Base-by-base conservation (phyloP, 805 yeast species). In the Suhomyces xylopsoci region DNA sequence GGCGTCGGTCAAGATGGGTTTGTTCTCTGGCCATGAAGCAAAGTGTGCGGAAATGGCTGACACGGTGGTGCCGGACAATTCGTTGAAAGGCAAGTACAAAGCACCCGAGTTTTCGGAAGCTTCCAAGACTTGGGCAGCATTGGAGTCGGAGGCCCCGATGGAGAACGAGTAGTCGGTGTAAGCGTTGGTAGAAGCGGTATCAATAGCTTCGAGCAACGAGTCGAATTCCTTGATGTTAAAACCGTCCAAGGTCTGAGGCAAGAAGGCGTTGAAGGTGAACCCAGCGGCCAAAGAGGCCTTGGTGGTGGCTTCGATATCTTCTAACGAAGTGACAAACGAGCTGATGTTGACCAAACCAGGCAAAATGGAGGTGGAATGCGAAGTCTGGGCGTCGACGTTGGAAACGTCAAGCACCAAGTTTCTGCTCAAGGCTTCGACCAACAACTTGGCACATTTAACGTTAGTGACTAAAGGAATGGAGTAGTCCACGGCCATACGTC, bases 401-500 rank as follows among this genome's bases (percentile, higher is more conserved):
- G 87, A 67, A 50, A 88, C 90, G 20, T 86, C 88, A 60, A 91
- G 76, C n/a, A 77, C 56, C 58, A 78, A 74, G 64, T 84, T 76
- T 77, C 94, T 81, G 40, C 93, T 81, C 59, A 91, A 71, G n/a
- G 99, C 98, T 77, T 94, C 98, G 60, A 94, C 85, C 73, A 94
- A 80, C 60, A 94, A 79, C 76, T 94, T 94, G 57, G 99, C 99
- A 79, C 92, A 87, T 76, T 94, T 94, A 61, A 94, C 98, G 68
- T 94, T 94, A 59, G 99, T 94, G 48, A 94, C 97, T 70, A 94
- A 81, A 49, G 99, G 99, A 68, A 94, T 91, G 49, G 97, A 92
- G 71, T 89, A 96, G 75, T 94, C 99, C 60, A 94, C 97, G 61
- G 99, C 99, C 98, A 94, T 89, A 80, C 99, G 94, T 81, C 99